Percentiles rank a stretch among this genome's conserved stretches.
phyloP scores from a whole-genome alignment of 106 monocot species.

The Platanthera zijinensis region DNA sequence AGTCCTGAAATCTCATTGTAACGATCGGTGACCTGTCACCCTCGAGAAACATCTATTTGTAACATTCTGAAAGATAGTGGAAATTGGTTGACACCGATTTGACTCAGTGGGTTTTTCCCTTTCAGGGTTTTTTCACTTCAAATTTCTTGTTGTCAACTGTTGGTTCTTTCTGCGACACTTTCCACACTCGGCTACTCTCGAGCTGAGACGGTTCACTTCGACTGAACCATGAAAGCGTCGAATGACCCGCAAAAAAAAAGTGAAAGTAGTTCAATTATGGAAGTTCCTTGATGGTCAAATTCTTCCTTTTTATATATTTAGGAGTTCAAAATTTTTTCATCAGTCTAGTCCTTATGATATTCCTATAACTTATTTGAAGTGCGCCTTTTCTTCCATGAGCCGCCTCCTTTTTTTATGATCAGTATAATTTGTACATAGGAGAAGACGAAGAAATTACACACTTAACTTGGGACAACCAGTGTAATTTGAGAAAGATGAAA shows the following conservation, averaged over 20 bases:
- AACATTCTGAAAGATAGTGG: no score
- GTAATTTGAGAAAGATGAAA: neutral
- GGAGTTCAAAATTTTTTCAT: neutral
- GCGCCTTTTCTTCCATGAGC: neutral
- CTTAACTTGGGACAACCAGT: neutral
- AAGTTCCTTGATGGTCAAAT: neutral
- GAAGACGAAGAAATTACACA: neutral
- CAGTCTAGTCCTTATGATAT: neutral
- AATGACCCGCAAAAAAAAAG: neutral
- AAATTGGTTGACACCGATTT: no score
- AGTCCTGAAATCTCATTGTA: no score
- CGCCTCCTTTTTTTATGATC: neutral
- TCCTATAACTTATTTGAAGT: neutral
- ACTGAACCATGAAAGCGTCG: neutral
- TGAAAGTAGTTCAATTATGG: neutral
- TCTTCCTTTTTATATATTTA: neutral
- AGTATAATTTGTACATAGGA: neutral
- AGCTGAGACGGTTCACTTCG: neutral
- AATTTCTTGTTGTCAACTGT: no score
- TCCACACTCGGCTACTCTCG: neutral
- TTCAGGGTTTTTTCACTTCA: no score
- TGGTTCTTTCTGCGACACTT: neutral
- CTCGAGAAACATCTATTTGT: no score
- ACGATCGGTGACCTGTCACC: no score
- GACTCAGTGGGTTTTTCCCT: no score